Percentiles rank a stretch among this genome's conserved stretches.
Evolutionary conservation across 1,139 yeast species (phyloP).

Genomic region (Saccharomyces uvarum): DNA sequence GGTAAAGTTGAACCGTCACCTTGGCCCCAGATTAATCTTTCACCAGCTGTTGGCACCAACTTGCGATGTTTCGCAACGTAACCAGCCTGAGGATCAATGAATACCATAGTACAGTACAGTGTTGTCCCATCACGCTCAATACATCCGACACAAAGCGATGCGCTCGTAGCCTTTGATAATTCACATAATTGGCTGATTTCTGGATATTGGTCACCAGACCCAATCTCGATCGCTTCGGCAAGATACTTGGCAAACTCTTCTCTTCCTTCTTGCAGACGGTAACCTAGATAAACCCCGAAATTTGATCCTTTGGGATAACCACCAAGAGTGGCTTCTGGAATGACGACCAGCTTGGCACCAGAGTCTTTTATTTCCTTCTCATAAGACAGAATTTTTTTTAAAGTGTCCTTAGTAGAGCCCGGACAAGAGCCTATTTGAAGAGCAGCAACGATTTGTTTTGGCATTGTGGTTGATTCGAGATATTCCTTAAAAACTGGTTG

Average conservation of each 20-base stretch:
- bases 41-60: neutral
- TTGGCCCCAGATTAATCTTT: neutral
- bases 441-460: conserved; percentile 32
- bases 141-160: neutral
- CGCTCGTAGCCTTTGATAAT: neutral
- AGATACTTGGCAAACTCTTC: conserved; percentile 33
- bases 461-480: conserved; percentile 9
- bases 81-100: neutral
- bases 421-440: conserved; percentile 35
- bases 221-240: neutral
- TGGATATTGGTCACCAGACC: neutral
- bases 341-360: conserved; percentile 33
- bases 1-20: neutral
- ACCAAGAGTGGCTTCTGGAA: conserved; percentile 38
- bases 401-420: conserved; percentile 32
- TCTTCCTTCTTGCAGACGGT: conserved; percentile 35
- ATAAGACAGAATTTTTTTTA: conserved; percentile 33
- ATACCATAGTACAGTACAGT: neutral
- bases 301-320: conserved; percentile 39
- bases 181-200: neutral
- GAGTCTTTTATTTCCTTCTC: conserved; percentile 30
- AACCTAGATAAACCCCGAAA: conserved; percentile 37
- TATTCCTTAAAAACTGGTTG: neutral
- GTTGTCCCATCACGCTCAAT: neutral
- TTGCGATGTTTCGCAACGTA: neutral